Base-by-base conservation (phyloP, 306 rosid genomes). In the Hippophae rhamnoides region DNA sequence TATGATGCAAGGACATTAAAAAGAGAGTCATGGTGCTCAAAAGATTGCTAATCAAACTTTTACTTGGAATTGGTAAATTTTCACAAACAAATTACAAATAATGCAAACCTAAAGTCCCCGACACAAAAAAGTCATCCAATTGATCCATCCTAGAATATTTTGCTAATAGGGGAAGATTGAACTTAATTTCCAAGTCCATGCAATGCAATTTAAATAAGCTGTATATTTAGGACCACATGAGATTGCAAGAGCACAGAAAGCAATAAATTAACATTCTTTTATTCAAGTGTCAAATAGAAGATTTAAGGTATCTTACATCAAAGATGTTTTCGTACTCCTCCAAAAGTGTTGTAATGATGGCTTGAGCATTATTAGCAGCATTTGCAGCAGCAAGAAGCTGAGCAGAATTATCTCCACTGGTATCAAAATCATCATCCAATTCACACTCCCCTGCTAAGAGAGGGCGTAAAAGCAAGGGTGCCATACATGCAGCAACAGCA, bases 401-500 rank as follows among this genome's bases (percentile, higher is more conserved):
- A 52, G 94, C 94, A 10, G 99, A 88, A 78, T 76, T 86, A 77
- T 88, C 99, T 52, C 99, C 95, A 67, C 58, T 88, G 41, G 58
- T 70, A 77, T 88, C 94, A 75, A 93, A 93, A 48, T 88, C 97
- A 78, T 85, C 99, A 71, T 93, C 99, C 70, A 88, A 57, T 74
- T 88, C 99, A 82, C 97, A 93, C 72, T 93, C 97, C 18, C 99
- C 99, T 38, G 99, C 94, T 73, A 93, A 85, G 56, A 93, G 63
- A 75, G 99, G 99, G 42, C 99, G 83, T 60, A 93, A 82, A 50
- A 93, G 97, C 79, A 93, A 88, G 60, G 99, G 99, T 40, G 99
- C 97, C 99, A 93, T 93, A 84, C 99, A 93, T 69, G 99, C 97
- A 80, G 99, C 94, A 73, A 93, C 94, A 65, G 99, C 99, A 73